These are phyloP conservation scores for Colletotrichum abscissum DNA, from an alignment of 2,329 filamentous ascomycete genomes.

Conservation along the genomic window DNA sequence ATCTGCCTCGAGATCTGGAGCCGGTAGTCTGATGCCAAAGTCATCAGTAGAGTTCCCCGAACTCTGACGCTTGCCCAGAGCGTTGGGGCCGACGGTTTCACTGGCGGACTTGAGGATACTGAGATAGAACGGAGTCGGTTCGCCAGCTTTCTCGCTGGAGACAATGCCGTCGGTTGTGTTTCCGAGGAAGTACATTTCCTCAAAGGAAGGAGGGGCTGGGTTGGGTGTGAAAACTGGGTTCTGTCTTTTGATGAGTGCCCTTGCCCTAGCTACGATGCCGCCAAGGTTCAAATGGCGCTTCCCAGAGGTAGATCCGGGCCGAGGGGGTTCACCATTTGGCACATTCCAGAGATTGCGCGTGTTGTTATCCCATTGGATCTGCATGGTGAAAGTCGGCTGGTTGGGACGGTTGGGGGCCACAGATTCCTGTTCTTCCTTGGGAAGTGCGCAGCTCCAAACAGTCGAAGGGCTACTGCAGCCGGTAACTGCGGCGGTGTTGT, in stretches of 20 bases:
- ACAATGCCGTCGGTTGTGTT: conserved; percentile 84
- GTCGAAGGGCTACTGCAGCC: conserved; percentile 79
- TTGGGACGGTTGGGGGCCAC: conserved; percentile 72
- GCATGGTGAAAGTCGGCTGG: conserved; percentile 82
- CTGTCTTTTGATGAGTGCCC: conserved; percentile 34
- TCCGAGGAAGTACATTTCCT: conserved; percentile 84
- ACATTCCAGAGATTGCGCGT: conserved; percentile 62
- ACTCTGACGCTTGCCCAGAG: conserved; percentile 43
- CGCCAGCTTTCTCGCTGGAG: conserved; percentile 77
- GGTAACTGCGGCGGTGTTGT: conserved; percentile 71
- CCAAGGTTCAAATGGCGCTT: conserved; percentile 13
- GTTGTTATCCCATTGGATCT: conserved; percentile 79
- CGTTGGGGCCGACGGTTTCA: conserved; percentile 43
- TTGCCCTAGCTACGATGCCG: conserved; percentile 32
- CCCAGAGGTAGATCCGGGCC: conserved; percentile 32
- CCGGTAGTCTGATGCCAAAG: conserved; percentile 60
- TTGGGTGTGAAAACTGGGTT: conserved; percentile 57
- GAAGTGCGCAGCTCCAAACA: conserved; percentile 87
- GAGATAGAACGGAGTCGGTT: conserved; percentile 90
- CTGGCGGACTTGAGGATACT: conserved; percentile 69
- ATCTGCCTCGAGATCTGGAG: conserved; percentile 71
- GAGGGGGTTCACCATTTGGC: conserved; percentile 50
- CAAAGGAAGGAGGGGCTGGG: conserved; percentile 68
- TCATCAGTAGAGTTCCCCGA: conserved; percentile 35
- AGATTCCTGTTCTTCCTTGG: conserved; percentile 78